These are phyloP conservation scores for Cutaneotrichosporon sp. DNA, from an alignment of 1,284 basidiomycete species.

Conservation along the genomic window DNA sequence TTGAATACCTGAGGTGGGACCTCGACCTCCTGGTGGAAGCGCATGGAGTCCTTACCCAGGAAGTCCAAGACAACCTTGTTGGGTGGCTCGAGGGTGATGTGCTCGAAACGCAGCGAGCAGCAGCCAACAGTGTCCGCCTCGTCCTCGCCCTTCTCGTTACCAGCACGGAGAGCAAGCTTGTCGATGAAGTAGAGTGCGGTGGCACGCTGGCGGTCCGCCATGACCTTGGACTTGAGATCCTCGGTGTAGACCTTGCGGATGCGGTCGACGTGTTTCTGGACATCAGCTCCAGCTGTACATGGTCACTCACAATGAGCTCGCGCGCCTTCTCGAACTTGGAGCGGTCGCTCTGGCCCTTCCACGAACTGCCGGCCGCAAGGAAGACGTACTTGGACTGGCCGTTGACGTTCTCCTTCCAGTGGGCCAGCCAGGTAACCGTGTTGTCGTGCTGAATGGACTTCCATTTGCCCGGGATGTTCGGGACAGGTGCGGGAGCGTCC, in stretches of 20 bases:
- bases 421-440: constrained; percentile 95
- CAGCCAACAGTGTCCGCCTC: constrained; percentile 97
- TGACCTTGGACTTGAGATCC: constrained; percentile 85
- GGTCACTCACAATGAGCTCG: constrained; percentile 73
- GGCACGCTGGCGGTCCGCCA: constrained; percentile 88
- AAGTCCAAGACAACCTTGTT: constrained; percentile 88
- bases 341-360: constrained; percentile 96
- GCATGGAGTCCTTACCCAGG: constrained; percentile 95
- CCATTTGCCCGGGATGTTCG: constrained; percentile 86
- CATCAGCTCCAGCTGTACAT: neutral
- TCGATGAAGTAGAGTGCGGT: constrained; percentile 99
- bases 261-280: constrained; percentile 79
- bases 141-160: constrained; percentile 97
- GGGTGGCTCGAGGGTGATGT: constrained; percentile 85
- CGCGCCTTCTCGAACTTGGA: constrained; percentile 95
- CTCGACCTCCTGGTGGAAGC: constrained; percentile 86
- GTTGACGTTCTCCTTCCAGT: constrained; percentile 96
- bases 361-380: constrained; percentile 85
- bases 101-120: constrained; percentile 91
- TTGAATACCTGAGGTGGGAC: constrained; percentile 88
- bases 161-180: constrained; percentile 88
- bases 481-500: constrained; percentile 69
- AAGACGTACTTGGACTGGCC: constrained; percentile 94
- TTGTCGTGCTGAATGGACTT: constrained; percentile 80
- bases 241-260: constrained; percentile 82